These are phyloP conservation scores for Asparagopsis taxiformis DNA, from an alignment of 31 red algal species.

Conservation along the genomic window DNA sequence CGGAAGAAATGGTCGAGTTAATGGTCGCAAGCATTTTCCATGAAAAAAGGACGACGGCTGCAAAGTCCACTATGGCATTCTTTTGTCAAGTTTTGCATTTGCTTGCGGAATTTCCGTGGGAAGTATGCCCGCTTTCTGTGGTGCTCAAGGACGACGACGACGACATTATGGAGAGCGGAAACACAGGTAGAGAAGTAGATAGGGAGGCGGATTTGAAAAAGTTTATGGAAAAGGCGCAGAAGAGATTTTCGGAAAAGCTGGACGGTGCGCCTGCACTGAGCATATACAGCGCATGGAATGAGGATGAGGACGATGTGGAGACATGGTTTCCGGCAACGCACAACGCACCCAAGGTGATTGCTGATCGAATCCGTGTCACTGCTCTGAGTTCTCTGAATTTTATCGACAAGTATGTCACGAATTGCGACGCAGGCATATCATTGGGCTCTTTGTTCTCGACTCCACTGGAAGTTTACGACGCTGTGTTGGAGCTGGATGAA, in stretches of 20 bases:
- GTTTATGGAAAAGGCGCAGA: constrained; percentile 12
- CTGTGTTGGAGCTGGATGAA: constrained; percentile 36
- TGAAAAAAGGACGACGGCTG: not conserved
- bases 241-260: not conserved
- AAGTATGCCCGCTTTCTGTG: constrained; percentile 43
- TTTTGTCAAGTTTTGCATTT: constrained; percentile 64
- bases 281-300: constrained; percentile 26
- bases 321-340: too few relatives aligned
- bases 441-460: constrained; percentile 34
- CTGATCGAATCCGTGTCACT: constrained; percentile 22
- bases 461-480: constrained; percentile 8
- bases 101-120: constrained; percentile 65
- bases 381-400: constrained; percentile 23
- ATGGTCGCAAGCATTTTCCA: constrained; percentile 35
- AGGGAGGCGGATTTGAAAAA: not conserved
- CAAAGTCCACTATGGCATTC: constrained; percentile 29
- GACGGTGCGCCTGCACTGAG: constrained; percentile 1
- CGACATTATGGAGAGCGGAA: too few relatives aligned
- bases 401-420: constrained; percentile 27
- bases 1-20: constrained; percentile 48
- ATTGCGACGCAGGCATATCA: not conserved
- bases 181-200: too few relatives aligned
- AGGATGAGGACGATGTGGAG: constrained; percentile 16
- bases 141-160: constrained; percentile 18
- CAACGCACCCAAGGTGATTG: constrained; percentile 30